Evolutionary conservation across 2,329 filamentous ascomycete genomes (phyloP).

Genomic region (Trichoderma semiorbis): DNA sequence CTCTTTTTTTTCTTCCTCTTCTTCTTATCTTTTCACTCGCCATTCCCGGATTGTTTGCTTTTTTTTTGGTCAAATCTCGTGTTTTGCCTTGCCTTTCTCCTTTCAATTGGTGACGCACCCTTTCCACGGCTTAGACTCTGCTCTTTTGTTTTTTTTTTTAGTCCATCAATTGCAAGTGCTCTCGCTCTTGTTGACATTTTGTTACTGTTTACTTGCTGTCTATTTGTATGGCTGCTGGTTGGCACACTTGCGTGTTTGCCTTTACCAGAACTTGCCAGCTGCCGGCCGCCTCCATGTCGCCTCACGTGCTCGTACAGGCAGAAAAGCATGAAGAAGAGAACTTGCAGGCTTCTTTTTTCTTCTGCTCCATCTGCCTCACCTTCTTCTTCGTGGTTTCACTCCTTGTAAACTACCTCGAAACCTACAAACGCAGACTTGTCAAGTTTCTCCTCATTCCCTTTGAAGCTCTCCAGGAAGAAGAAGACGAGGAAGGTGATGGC

Average conservation of each 20-base stretch:
- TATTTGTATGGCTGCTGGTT: background rate
- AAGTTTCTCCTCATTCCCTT: background rate
- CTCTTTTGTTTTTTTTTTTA: background rate
- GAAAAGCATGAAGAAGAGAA: background rate
- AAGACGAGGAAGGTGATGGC: background rate
- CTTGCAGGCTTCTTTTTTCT: background rate
- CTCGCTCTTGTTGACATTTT: background rate
- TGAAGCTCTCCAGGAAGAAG: background rate
- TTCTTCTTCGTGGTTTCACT: background rate
- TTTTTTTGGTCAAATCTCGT: background rate
- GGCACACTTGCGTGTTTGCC: background rate
- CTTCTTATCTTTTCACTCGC: background rate
- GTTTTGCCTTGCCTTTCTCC: background rate
- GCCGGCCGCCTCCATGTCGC: constrained; percentile 2
- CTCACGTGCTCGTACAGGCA: constrained; percentile 11
- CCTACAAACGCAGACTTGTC: background rate
- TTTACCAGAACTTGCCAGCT: background rate
- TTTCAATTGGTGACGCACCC: background rate
- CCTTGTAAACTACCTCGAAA: background rate
- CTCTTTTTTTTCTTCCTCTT: background rate
- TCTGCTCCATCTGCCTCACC: background rate
- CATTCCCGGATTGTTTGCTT: background rate
- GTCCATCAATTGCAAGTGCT: background rate
- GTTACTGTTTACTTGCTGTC: background rate
- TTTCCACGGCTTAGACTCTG: background rate